phyloP scores from a whole-genome alignment of 176 grass and related monocot species.

The Pharus latifolius region DNA sequence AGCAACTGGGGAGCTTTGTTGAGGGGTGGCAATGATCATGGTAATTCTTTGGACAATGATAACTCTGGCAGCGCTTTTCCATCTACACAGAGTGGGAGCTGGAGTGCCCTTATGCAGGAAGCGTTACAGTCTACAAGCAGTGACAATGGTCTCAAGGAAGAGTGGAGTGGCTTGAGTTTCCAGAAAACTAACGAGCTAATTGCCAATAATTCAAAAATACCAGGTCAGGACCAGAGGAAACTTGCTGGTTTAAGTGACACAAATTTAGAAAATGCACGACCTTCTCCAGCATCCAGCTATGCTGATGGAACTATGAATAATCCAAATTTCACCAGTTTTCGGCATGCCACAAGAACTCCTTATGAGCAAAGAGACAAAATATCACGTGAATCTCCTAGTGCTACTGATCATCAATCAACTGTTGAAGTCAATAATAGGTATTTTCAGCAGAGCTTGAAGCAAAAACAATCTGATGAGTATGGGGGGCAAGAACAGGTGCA shows the following conservation, averaged over 20 bases:
- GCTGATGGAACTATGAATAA: conserved; percentile 38
- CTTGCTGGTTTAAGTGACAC: conserved; percentile 21
- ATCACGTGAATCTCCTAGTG: conserved; percentile 22
- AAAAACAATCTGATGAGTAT: conserved; percentile 52
- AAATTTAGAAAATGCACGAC: conserved; percentile 31
- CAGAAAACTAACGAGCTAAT: conserved; percentile 54
- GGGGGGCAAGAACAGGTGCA: conserved; percentile 41
- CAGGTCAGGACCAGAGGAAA: conserved; percentile 26
- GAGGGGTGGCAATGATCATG: conserved; percentile 39
- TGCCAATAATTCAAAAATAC: conserved; percentile 18
- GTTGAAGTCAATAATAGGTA: conserved; percentile 41
- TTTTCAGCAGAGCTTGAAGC: conserved; percentile 37
- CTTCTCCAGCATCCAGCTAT: conserved; percentile 21
- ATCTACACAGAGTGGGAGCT: conserved; percentile 79
- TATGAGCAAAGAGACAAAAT: conserved; percentile 39
- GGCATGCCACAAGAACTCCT: conserved; percentile 28
- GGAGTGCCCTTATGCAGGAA: conserved; percentile 99
- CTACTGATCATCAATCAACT: conserved; percentile 29
- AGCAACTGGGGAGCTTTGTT: conserved; percentile 76
- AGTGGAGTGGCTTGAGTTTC: conserved; percentile 64
- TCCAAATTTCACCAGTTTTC: conserved; percentile 47
- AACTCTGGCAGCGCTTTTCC: conserved; percentile 48
- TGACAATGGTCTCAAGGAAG: conserved; percentile 69
- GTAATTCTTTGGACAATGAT: conserved; percentile 45
- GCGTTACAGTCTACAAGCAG: conserved; percentile 73